A percentile compares a stretch with the other conserved stretches of the same genome.
These are phyloP conservation scores for Oropetium thomaeum DNA, from an alignment of 176 grass and related monocot species.

Conservation along the genomic window DNA sequence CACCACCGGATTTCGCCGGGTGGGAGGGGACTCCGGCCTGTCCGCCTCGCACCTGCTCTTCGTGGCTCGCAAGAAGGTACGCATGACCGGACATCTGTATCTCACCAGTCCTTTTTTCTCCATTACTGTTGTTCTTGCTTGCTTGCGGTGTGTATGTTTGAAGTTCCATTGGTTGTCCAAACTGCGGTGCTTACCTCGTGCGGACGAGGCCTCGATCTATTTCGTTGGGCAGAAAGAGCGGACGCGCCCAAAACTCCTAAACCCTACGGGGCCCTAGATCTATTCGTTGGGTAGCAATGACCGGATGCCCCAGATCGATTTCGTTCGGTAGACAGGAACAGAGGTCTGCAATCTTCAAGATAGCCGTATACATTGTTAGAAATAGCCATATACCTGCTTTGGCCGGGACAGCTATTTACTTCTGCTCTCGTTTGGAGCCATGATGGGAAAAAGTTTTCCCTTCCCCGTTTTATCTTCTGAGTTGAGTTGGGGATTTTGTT, in stretches of 20 bases:
- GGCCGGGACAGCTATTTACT: too few relatives aligned
- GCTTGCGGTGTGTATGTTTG: too few relatives aligned
- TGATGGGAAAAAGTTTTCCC: too few relatives aligned
- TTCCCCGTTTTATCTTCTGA: too few relatives aligned
- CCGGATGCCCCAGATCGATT: neutral
- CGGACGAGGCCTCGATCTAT: too few relatives aligned
- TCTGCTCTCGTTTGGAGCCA: neutral
- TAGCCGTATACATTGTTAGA: too few relatives aligned
- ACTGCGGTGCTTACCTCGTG: too few relatives aligned
- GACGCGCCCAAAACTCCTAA: too few relatives aligned
- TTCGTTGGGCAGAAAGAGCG: too few relatives aligned
- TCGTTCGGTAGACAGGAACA: neutral
- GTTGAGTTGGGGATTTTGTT: too few relatives aligned
- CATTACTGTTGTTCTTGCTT: neutral
- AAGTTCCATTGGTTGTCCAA: neutral
- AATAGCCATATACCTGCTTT: too few relatives aligned
- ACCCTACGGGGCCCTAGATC: neutral
- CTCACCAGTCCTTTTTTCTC: neutral
- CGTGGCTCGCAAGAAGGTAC: neutral
- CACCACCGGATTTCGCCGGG: neutral
- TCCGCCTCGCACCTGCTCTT: neutral
- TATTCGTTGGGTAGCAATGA: neutral
- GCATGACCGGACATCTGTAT: neutral
- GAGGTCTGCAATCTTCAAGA: neutral
- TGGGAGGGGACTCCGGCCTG: neutral